Evolutionary conservation across 176 grass and related monocot genomes (phyloP), one percentile per base, ranked within the genome.

Genomic region (Otatea glauca): DNA sequence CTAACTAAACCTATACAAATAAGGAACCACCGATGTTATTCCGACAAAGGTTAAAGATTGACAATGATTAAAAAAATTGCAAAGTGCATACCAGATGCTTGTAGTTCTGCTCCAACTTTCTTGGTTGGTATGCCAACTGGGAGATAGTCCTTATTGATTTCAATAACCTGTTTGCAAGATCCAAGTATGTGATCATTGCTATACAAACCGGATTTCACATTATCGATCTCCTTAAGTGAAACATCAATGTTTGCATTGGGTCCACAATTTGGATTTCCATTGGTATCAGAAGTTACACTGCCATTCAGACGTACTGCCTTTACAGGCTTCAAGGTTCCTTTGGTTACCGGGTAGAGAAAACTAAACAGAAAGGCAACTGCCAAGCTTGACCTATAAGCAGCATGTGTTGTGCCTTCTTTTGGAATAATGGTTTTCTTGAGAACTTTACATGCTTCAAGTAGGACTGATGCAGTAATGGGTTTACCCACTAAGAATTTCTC

Each of bases 51-150:
- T 55, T 70, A 24, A 86, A 71, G 65, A 62, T 38, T 38, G 25
- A 55, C 9, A 61, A 43, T 55, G 63, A 61, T 56, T 21, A 69
- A 77, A 82, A 83, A 14, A 35, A 59, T 29, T 39, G 70, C 50
- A 14, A 56, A 77, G 42, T 64, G 71, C 84, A 59, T 93, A 94
- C 92, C 95, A 73, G 92, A 94, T 69, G 92, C 89, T 91, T 97
- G 95, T 56, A 93, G 86, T 91, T 94, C 95, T 87, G 91, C 92
- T 91, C 91, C 95, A 68, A 83, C 82, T 91, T 97, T 97, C 77
- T 93, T 92, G 25, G 89, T 65, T 85, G 92, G 92, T 65, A 93
- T 82, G 56, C 95, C 95, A 91, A 94, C 92, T 6, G 92, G 95
- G 49, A 79, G 64, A 82, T 92, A 92, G 32, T 97, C 91, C 56